These are phyloP conservation scores for Parafenestella ontariensis DNA, from an alignment of 2,329 filamentous ascomycete species.

Conservation along the genomic window DNA sequence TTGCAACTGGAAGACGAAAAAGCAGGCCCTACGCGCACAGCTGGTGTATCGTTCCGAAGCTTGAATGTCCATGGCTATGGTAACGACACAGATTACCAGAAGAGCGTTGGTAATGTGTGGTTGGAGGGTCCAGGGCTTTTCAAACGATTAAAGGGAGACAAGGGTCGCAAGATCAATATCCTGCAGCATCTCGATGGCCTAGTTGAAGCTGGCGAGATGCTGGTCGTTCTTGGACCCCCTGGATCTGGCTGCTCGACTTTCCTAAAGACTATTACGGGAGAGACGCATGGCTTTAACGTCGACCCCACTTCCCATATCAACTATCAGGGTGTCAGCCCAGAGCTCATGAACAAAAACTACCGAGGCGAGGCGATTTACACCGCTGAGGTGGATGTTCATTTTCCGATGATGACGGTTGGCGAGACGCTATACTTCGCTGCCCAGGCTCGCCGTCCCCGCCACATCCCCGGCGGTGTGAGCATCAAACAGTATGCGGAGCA, in stretches of 20 bases:
- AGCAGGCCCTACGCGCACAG: slow-evolving; percentile 52
- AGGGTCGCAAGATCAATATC: slow-evolving; percentile 64
- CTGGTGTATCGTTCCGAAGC: slow-evolving; percentile 56
- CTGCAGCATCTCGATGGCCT: slow-evolving; percentile 72
- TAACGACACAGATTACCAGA: slow-evolving; percentile 59
- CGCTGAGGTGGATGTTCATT: slow-evolving; percentile 83
- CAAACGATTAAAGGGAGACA: slow-evolving; percentile 45
- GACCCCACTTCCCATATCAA: slow-evolving; percentile 77
- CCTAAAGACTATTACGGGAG: slow-evolving; percentile 82
- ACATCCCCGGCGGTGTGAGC: slow-evolving; percentile 66
- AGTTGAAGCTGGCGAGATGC: slow-evolving; percentile 75
- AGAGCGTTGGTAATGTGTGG: slow-evolving; percentile 58
- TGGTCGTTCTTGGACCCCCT: slow-evolving; percentile 76
- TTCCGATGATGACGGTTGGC: slow-evolving; percentile 77
- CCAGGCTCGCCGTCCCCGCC: slow-evolving; percentile 69
- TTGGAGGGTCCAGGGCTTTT: slow-evolving; percentile 50
- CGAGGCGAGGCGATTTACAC: slow-evolving; percentile 88
- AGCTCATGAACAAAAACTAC: slow-evolving; percentile 79
- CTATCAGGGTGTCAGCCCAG: slow-evolving; percentile 76
- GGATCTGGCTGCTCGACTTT: slow-evolving; percentile 79
- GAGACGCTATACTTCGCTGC: slow-evolving; percentile 83
- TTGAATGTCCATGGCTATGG: slow-evolving; percentile 60
- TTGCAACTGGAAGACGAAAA: slow-evolving; percentile 52
- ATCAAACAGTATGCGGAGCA: slow-evolving; percentile 65
- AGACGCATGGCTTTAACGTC: slow-evolving; percentile 80